Conservation (phyloP, 805 yeast species). For the Deakozyma indianensis region DNA sequence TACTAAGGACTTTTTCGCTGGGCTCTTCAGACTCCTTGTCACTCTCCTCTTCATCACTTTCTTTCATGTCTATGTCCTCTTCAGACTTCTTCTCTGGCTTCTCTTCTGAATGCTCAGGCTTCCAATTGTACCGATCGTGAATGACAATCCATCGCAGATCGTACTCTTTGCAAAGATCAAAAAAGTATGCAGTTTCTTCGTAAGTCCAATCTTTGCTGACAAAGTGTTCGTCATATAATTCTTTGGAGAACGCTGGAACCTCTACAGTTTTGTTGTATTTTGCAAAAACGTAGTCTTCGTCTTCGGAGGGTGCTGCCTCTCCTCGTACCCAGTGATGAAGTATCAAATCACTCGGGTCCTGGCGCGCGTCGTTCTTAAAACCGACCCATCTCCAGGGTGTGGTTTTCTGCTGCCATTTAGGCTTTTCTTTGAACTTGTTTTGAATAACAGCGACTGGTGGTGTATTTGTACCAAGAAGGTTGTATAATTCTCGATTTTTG, state of each 20-base stretch:
- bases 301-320: conserved; percentile 25
- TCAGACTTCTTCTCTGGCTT: neutral
- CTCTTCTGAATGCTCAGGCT: neutral
- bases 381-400: conserved; percentile 69
- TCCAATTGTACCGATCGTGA: conserved; percentile 40
- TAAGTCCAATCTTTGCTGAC: conserved; percentile 48
- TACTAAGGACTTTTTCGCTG: neutral
- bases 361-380: conserved; percentile 43
- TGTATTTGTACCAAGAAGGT: conserved; percentile 78
- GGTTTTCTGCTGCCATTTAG: conserved; percentile 45
- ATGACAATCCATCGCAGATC: conserved; percentile 63
- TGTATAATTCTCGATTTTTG: conserved; percentile 54
- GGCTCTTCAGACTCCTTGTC: neutral
- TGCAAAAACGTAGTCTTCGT: conserved; percentile 49
- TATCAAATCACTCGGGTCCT: conserved; percentile 33
- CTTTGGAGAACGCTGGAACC: conserved; percentile 52
- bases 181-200: conserved; percentile 67
- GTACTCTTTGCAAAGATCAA: conserved; percentile 38
- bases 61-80: neutral
- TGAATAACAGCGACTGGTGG: conserved; percentile 61
- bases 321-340: conserved; percentile 86
- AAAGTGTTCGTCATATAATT: conserved; percentile 43
- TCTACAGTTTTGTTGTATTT: conserved; percentile 57
- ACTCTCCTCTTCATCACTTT: neutral
- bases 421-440: conserved; percentile 46